Evolutionary conservation across 73 alveolate genomes (phyloP).

Genomic region (Blepharisma japonicum): DNA sequence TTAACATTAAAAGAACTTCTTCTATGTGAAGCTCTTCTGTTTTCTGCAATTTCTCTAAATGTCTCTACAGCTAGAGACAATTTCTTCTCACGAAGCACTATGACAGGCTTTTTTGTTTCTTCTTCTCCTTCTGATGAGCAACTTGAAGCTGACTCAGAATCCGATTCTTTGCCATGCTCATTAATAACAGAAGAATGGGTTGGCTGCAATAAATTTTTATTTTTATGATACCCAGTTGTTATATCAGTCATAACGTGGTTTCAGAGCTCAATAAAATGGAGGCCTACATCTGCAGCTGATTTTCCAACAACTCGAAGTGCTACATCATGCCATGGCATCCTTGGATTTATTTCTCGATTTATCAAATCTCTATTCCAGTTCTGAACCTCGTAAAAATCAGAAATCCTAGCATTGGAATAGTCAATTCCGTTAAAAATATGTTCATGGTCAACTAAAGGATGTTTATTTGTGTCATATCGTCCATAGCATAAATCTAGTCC

Average conservation of each 20-base stretch:
- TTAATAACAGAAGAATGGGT: no score
- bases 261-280: constrained; percentile 89
- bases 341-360: constrained; percentile 59
- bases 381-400: constrained; percentile 64
- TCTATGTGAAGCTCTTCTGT: no score
- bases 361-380: constrained; percentile 54
- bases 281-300: constrained; percentile 78
- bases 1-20: no score
- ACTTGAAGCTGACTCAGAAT: no score
- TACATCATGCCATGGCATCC: constrained; percentile 97
- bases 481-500: constrained; percentile 96
- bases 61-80: no score
- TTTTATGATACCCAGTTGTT: constrained; percentile 42
- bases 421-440: constrained; percentile 42
- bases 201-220: constrained; percentile 24
- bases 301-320: constrained; percentile 80
- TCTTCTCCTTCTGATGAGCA: no score
- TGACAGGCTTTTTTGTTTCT: no score
- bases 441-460: constrained; percentile 71
- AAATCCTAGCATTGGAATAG: constrained; percentile 77
- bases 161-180: no score
- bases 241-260: constrained; percentile 78
- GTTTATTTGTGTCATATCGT: constrained; percentile 83
- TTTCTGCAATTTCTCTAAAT: no score
- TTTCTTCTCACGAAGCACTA: no score